These are phyloP conservation scores for Chrysoporthe cubensis DNA, from an alignment of 2,329 filamentous ascomycete genomes.

Conservation along the genomic window DNA sequence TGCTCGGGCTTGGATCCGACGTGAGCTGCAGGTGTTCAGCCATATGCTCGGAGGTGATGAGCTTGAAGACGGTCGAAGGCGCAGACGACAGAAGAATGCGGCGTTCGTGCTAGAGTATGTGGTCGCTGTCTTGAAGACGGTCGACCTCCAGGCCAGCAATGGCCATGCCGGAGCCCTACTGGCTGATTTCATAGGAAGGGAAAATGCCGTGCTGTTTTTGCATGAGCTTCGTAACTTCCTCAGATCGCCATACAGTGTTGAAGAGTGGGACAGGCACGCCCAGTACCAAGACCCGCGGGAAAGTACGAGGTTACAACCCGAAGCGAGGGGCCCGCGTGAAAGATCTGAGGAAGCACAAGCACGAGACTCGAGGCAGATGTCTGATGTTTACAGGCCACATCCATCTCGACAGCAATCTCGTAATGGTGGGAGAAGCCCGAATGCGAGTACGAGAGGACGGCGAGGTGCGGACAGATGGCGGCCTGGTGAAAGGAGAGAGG, in stretches of 20 bases:
- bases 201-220: constrained; percentile 74
- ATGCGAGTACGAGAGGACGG: not conserved
- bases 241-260: constrained; percentile 73
- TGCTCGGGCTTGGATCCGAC: constrained; percentile 78
- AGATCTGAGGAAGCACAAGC: not conserved
- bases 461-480: constrained; percentile 6
- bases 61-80: constrained; percentile 29
- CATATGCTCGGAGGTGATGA: constrained; percentile 56
- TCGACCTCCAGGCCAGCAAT: constrained; percentile 78
- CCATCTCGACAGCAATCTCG: not conserved
- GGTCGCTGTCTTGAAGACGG: constrained; percentile 78
- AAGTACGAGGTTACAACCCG: not conserved
- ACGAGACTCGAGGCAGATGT: constrained; percentile 16
- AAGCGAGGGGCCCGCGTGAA: not conserved
- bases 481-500: not conserved
- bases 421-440: not conserved
- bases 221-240: constrained; percentile 86
- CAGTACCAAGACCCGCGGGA: constrained; percentile 59
- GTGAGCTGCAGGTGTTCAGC: constrained; percentile 82
- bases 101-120: constrained; percentile 89
- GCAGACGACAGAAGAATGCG: constrained; percentile 59
- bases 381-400: constrained; percentile 21
- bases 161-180: constrained; percentile 82
- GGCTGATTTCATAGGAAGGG: constrained; percentile 75
- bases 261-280: constrained; percentile 79